Evolutionary conservation across 2,329 filamentous ascomycete genomes (phyloP).

Genomic region (Ambrosiella cleistominuta): DNA sequence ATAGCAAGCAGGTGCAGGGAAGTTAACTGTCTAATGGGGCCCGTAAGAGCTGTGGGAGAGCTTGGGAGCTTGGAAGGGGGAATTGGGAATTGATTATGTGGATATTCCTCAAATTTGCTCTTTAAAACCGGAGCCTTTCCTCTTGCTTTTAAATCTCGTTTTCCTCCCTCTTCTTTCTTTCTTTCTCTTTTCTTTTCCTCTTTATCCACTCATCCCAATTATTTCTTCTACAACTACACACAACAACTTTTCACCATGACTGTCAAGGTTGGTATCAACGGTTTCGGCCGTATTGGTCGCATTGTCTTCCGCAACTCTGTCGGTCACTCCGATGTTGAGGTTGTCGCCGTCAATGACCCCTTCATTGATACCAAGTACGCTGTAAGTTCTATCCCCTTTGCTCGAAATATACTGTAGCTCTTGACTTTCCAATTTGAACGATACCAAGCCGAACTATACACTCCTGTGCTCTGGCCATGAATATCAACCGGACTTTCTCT

Average conservation of each 20-base stretch:
- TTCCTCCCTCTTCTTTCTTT: background rate
- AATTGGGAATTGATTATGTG: no score
- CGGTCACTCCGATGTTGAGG: conserved; percentile 73
- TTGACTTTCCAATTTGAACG: background rate
- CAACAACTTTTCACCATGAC: conserved; percentile 21
- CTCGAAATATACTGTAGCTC: background rate
- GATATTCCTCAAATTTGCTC: background rate
- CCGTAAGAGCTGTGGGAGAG: no score
- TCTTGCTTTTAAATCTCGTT: conserved; percentile 3
- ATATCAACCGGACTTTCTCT: no score
- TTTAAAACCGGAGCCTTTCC: background rate
- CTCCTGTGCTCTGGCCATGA: no score
- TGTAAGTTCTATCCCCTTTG: conserved; percentile 41
- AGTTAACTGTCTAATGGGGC: no score
- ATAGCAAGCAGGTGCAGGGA: background rate
- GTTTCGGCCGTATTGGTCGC: conserved; percentile 98
- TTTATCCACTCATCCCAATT: background rate
- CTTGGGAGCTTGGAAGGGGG: no score
- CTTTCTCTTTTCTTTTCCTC: conserved; percentile 2
- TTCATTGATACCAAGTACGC: conserved; percentile 98
- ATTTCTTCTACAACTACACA: conserved; percentile 1
- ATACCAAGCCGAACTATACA: no score
- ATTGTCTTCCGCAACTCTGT: conserved; percentile 98
- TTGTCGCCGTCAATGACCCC: conserved; percentile 96
- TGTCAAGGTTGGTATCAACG: conserved; percentile 91